Conservation (phyloP, 108 stramenopile species). For the Aurantiochytrium sp. region DNA sequence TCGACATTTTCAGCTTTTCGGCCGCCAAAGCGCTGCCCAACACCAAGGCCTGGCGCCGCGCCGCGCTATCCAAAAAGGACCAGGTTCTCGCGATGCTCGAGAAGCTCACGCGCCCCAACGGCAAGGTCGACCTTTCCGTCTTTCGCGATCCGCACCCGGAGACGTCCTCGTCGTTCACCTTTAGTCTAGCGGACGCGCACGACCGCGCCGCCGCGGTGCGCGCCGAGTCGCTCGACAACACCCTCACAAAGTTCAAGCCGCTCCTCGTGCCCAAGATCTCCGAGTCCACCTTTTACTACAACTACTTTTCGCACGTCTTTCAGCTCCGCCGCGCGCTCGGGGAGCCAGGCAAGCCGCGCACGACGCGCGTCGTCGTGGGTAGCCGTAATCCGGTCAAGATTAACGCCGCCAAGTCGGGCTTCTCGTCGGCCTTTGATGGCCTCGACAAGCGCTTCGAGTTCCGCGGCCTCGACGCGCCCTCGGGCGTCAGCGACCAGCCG, state of each 20-base stretch:
- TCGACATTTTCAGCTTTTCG: neutral
- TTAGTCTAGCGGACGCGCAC: neutral
- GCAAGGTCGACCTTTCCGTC: neutral
- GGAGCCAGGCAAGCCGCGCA: neutral
- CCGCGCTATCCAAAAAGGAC: neutral
- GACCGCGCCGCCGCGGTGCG: neutral
- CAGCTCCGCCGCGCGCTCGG: neutral
- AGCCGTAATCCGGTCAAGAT: conserved; percentile 76
- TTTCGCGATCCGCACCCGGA: neutral
- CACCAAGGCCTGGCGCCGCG: conserved; percentile 2
- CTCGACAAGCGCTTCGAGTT: neutral
- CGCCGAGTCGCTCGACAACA: neutral
- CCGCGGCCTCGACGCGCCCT: neutral
- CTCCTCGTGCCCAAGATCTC: conserved; percentile 20
- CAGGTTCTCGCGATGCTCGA: neutral
- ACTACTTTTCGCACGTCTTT: conserved; percentile 5
- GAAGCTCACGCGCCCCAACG: neutral
- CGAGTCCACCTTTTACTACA: conserved; percentile 6
- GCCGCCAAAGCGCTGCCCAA: neutral
- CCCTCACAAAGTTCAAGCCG: conserved; percentile 21
- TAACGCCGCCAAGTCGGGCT: conserved; percentile 62
- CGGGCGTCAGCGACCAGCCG: conserved; percentile 74
- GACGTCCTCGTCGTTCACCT: neutral
- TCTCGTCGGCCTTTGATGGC: conserved; percentile 40
- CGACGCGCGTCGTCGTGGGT: conserved; percentile 63